phyloP scores from a whole-genome alignment of 768 basidiomycete genomes.

The Lactarius vividus region DNA sequence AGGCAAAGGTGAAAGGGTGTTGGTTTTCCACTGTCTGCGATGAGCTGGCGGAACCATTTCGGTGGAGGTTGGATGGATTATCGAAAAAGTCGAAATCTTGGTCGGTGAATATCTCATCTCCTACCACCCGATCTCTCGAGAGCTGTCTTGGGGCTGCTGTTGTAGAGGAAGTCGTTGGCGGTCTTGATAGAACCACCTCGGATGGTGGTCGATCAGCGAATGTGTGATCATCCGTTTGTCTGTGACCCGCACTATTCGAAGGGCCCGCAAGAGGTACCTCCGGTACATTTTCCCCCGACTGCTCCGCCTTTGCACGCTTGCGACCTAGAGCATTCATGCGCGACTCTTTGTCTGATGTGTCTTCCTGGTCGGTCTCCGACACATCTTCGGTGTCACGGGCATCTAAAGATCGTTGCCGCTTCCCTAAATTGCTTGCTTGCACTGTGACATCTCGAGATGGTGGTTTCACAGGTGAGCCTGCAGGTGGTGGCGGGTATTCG shows the following conservation, averaged over 20 bases:
- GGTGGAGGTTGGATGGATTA: constrained; percentile 22
- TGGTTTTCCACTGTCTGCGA: constrained; percentile 19
- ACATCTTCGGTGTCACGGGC: constrained; percentile 43
- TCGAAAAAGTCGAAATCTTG: constrained; percentile 30
- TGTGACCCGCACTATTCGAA: constrained; percentile 3
- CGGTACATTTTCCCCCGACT: constrained; percentile 27
- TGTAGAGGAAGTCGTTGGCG: not conserved
- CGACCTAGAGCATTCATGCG: constrained; percentile 42
- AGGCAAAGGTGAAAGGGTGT: constrained; percentile 27
- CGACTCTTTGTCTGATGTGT: constrained; percentile 38
- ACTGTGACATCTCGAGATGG: constrained; percentile 38
- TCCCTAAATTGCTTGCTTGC: constrained; percentile 53
- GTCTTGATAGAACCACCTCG: constrained; percentile 1
- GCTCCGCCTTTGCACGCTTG: constrained; percentile 48
- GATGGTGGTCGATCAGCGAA: not conserved
- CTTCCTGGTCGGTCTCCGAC: constrained; percentile 44
- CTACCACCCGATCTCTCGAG: constrained; percentile 10
- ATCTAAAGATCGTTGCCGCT: constrained; percentile 56
- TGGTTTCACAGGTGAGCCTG: constrained; percentile 24
- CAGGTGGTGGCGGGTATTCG: constrained; percentile 27
- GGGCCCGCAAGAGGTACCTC: constrained; percentile 19
- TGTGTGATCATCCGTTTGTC: constrained; percentile 1
- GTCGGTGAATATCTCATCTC: constrained; percentile 28
- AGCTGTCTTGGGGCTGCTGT: constrained; percentile 1
- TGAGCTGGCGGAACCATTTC: constrained; percentile 12